Conservation (phyloP, 495 filamentous ascomycete genomes). For the Aspergillus leporis region DNA sequence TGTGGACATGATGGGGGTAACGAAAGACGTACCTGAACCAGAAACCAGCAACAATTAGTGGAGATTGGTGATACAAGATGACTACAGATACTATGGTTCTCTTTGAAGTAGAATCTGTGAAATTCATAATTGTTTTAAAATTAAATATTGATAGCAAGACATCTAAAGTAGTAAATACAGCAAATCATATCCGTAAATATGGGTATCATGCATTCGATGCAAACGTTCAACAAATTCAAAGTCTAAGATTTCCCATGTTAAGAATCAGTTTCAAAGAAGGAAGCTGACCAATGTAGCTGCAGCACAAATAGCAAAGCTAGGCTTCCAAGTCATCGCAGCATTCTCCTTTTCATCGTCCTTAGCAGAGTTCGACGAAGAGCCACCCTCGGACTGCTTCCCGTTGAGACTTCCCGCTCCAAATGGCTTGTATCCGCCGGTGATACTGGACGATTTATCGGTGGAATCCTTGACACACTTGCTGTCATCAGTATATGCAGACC, state of each 20-base stretch:
- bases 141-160: no score
- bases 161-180: no score
- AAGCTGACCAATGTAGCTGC: not conserved
- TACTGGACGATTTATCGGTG: slow-evolving; percentile 5
- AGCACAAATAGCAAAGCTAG: slow-evolving; percentile 3
- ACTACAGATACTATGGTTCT: no score
- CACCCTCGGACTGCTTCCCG: not conserved
- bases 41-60: no score
- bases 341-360: not conserved
- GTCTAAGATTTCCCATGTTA: not conserved
- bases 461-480: slow-evolving; percentile 18
- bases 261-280: not conserved
- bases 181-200: not conserved
- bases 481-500: slow-evolving; percentile 14
- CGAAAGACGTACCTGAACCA: no score
- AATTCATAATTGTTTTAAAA: no score
- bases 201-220: not conserved
- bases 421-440: slow-evolving; percentile 14
- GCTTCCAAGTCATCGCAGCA: slow-evolving; percentile 1
- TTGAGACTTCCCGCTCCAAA: slow-evolving; percentile 6
- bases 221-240: not conserved
- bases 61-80: no score
- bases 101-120: no score
- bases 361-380: not conserved
- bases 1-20: no score